phyloP scores from a whole-genome alignment of 176 grass and related monocot species.

The Leersia perrieri region DNA sequence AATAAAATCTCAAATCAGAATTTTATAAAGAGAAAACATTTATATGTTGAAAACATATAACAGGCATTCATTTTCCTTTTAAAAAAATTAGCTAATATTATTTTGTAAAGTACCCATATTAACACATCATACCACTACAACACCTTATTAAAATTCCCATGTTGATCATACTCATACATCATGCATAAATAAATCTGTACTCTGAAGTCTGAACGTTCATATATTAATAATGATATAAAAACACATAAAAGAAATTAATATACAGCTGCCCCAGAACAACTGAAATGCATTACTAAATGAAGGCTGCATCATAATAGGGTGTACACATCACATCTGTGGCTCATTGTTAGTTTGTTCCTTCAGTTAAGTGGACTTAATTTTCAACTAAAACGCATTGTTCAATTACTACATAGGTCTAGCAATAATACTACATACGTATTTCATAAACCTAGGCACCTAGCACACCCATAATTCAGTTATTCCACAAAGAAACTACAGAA shows the following conservation, averaged over 20 bases:
- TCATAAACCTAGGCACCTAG: slow-evolving; percentile 2
- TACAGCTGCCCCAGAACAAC: not conserved
- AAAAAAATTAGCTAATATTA: slow-evolving; percentile 14
- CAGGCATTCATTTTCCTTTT: not conserved
- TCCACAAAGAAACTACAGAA: not conserved
- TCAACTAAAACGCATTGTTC: slow-evolving; percentile 19
- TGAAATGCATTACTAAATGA: not conserved
- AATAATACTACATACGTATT: not conserved
- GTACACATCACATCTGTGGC: not conserved
- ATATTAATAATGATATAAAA: slow-evolving; percentile 1
- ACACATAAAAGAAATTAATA: too few species aligned
- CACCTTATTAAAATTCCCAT: slow-evolving; percentile 23
- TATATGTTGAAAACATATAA: not conserved
- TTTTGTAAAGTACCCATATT: not conserved
- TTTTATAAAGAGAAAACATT: not conserved
- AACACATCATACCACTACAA: slow-evolving; percentile 14
- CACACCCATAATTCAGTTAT: not conserved
- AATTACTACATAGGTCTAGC: not conserved
- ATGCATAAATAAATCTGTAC: not conserved
- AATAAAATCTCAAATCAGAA: slow-evolving; percentile 34
- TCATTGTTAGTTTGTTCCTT: not conserved
- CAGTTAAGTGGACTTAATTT: not conserved
- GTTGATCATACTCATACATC: slow-evolving; percentile 1
- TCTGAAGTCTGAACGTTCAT: not conserved
- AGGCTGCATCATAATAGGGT: slow-evolving; percentile 19